Evolutionary conservation across 2,329 filamentous ascomycete genomes (phyloP), one percentile per base, ranked within the genome.

Genomic region (Blumeria hordei): DNA sequence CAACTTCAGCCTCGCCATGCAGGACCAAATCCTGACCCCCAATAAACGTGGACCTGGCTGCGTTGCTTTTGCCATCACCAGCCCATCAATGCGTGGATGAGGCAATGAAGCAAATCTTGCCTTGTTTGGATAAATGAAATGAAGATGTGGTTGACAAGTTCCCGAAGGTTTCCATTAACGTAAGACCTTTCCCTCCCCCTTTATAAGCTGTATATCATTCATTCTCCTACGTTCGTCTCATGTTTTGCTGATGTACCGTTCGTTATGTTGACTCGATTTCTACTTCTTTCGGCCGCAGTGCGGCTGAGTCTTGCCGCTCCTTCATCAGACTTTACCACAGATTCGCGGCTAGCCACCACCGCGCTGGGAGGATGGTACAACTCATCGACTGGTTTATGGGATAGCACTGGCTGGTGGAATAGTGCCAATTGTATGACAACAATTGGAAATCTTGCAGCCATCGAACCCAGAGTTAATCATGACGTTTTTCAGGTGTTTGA

Each of bases 351-450:
- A 8, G 70, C 69, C 3, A 62, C 71, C 1, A 62, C 65, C 21
- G 64, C 70, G 6, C 69, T 84, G 1, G 78, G 83, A 60, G 63
- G 61, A 44, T 85, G 76, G 74, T 85, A 85, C 64, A 74, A 81
- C 62, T 56, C 66, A 2, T 62, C 63, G 5, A 77, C 72, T 1
- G 82, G 83, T 3, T 68, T 83, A 11, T 86, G 79, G 78, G 67
- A 76, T 55, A 73, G 74, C 0, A 72, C 74, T 7, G 73, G 74
- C n/a, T 87, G 83, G 83, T 87, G 83, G 83, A 84, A 85, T 62
- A 74, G 74, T 54, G 83, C 76, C 47, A 86, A 85, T 62, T 72
- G 73, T 56, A 68, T 86, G 57, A 83, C 79, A 0, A 73, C 72
- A 3, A 66, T 85, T 16, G 74, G 72, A 54, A 77, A 85, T 55